phyloP scores from a whole-genome alignment of 176 grass and related monocot genomes.

The Carex scoparia region DNA sequence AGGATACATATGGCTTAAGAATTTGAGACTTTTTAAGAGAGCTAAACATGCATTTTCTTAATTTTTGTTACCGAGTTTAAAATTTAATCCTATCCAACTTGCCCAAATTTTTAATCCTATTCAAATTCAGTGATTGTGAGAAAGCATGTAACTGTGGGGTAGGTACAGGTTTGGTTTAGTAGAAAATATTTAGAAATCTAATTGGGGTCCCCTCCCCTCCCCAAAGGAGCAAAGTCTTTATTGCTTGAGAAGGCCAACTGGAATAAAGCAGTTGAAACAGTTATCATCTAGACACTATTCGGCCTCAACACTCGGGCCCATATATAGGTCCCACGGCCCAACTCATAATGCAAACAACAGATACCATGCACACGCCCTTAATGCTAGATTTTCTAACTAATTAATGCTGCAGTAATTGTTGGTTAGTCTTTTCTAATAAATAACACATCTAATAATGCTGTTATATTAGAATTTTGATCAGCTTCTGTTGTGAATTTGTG shows the following conservation, averaged over 20 bases:
- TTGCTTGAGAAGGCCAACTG: neutral
- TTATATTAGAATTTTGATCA: neutral
- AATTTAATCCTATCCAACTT: too few species aligned
- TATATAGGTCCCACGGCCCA: neutral
- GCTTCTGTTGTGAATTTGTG: neutral
- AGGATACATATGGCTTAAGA: too few species aligned
- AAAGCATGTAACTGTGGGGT: neutral
- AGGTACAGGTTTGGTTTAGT: neutral
- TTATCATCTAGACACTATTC: neutral
- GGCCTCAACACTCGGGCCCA: constrained; percentile 1
- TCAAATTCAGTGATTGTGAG: neutral
- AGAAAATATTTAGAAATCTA: neutral
- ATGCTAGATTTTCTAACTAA: neutral
- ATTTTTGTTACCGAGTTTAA: too few species aligned
- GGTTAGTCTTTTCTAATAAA: neutral
- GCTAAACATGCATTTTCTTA: too few species aligned
- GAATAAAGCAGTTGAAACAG: neutral
- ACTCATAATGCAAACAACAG: neutral
- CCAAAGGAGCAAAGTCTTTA: neutral
- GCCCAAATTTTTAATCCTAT: too few species aligned
- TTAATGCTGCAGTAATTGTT: neutral
- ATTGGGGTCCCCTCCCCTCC: neutral
- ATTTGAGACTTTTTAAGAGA: too few species aligned
- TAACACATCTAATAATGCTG: neutral
- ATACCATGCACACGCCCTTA: neutral